phyloP scores from a whole-genome alignment of 306 rosid species.

The Trifolium subterraneum region DNA sequence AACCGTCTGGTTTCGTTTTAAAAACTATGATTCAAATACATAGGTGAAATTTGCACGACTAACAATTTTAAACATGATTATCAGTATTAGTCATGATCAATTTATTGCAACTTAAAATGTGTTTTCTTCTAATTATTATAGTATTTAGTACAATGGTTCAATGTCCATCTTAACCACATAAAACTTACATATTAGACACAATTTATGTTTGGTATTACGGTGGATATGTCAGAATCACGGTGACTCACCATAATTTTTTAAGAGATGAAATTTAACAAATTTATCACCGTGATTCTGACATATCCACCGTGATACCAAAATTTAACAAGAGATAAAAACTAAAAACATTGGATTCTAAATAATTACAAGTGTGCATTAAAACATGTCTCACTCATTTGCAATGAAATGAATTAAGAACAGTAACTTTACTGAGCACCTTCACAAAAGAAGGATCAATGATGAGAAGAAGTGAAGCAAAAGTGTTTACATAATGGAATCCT shows the following conservation, averaged over 20 bases:
- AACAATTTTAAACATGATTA: no score
- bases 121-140: no score
- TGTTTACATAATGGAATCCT: constrained; percentile 49
- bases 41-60: not conserved
- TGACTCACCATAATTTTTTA: no score
- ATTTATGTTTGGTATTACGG: no score
- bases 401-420: constrained; percentile 20
- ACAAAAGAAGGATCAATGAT: constrained; percentile 42
- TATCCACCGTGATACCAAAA: no score
- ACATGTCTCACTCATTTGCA: not conserved
- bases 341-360: not conserved
- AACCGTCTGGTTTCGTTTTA: not conserved
- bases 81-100: no score
- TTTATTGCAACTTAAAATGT: no score
- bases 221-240: no score
- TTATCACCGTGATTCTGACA: no score
- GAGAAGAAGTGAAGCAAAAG: constrained; percentile 39
- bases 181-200: not conserved
- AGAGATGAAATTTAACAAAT: no score
- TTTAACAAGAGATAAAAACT: not conserved
- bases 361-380: constrained; percentile 10
- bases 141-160: no score
- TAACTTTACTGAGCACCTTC: constrained; percentile 23
- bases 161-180: not conserved
- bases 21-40: not conserved